These are phyloP conservation scores for Pythium phragmiticola DNA, from an alignment of 352 stramenopile genomes.

Conservation along the genomic window DNA sequence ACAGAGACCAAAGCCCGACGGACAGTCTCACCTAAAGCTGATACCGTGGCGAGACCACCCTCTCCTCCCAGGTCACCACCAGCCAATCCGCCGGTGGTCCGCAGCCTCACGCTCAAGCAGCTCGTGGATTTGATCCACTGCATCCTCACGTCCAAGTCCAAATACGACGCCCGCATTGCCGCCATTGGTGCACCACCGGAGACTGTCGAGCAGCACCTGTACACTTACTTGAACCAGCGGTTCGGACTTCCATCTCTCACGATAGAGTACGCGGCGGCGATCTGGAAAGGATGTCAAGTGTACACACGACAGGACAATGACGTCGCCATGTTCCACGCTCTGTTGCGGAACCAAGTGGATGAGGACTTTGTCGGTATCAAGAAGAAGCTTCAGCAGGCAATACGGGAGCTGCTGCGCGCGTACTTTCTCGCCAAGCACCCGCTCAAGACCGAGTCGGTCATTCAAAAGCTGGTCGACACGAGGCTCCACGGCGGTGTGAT, in stretches of 20 bases:
- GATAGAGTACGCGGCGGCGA: conserved; percentile 73
- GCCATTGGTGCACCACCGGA: conserved; percentile 54
- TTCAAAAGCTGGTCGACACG: conserved; percentile 46
- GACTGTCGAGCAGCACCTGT: conserved; percentile 89
- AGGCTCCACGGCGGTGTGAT: conserved; percentile 37
- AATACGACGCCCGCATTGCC: conserved; percentile 52
- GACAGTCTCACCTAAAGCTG: background rate
- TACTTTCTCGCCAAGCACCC: conserved; percentile 70
- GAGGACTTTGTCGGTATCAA: conserved; percentile 83
- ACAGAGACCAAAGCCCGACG: background rate
- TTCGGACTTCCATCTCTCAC: conserved; percentile 77
- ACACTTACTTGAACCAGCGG: conserved; percentile 87
- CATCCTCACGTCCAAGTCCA: conserved; percentile 71
- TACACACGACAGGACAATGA: conserved; percentile 63
- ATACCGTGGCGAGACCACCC: background rate
- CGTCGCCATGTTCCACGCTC: conserved; percentile 69
- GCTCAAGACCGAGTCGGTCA: conserved; percentile 57
- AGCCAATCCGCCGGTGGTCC: conserved; percentile 13
- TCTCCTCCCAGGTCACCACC: background rate
- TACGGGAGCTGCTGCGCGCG: conserved; percentile 67
- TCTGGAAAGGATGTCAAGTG: conserved; percentile 71
- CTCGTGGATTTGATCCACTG: conserved; percentile 71
- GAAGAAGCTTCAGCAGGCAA: conserved; percentile 64
- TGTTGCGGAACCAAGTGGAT: conserved; percentile 79
- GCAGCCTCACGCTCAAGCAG: conserved; percentile 74